Evolutionary conservation across 2,329 filamentous ascomycete species (phyloP).

Genomic region (Fusarium penzigii): DNA sequence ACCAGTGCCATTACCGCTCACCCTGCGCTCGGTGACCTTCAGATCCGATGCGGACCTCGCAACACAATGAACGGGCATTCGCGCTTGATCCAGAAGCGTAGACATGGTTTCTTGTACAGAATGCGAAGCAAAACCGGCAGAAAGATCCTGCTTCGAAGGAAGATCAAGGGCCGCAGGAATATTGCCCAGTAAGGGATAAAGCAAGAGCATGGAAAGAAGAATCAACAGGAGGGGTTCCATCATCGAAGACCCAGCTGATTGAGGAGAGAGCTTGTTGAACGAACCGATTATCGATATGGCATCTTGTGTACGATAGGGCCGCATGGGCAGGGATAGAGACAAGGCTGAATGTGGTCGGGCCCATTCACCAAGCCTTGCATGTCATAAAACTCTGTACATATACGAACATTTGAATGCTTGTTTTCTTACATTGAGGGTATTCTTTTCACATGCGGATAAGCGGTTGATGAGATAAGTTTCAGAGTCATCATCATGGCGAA

Average conservation of each 20-base stretch:
- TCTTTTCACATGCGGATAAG: no score
- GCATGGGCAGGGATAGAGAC: slow-evolving; percentile 11
- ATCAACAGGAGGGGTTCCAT: background rate
- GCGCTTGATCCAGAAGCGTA: slow-evolving; percentile 59
- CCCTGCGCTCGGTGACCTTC: slow-evolving; percentile 51
- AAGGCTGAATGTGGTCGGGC: slow-evolving; percentile 6
- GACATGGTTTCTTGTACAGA: slow-evolving; percentile 58
- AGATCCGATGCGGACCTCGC: slow-evolving; percentile 60
- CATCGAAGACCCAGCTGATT: background rate
- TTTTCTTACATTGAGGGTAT: slow-evolving; percentile 1
- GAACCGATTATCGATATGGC: background rate
- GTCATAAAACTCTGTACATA: slow-evolving; percentile 26
- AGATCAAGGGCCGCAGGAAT: slow-evolving; percentile 52
- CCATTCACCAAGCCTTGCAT: slow-evolving; percentile 7
- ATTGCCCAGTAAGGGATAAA: slow-evolving; percentile 22
- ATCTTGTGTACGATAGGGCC: slow-evolving; percentile 23
- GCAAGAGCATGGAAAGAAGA: no score
- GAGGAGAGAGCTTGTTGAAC: background rate
- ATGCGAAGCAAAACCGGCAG: slow-evolving; percentile 51
- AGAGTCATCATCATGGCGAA: no score
- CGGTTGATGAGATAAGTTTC: slow-evolving; percentile 1
- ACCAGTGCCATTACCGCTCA: slow-evolving; percentile 50
- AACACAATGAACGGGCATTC: slow-evolving; percentile 58
- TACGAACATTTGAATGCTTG: slow-evolving; percentile 12
- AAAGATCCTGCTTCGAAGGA: slow-evolving; percentile 54